Evolutionary conservation across 1,284 basidiomycete genomes (phyloP).

Genomic region (Cystobasidium pallidum): DNA sequence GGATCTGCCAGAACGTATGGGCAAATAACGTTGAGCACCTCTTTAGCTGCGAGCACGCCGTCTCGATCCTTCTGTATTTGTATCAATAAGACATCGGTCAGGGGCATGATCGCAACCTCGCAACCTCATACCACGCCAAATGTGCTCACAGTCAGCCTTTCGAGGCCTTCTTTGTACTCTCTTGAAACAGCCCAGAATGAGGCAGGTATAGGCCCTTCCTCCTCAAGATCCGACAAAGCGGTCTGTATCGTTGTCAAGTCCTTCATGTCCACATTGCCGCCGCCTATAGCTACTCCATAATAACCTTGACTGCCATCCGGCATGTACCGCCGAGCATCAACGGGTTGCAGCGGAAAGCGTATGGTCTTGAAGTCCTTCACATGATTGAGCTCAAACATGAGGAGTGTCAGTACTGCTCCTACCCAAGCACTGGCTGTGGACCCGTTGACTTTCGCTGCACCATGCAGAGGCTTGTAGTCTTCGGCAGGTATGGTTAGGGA

Average conservation of each 20-base stretch:
- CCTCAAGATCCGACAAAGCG: neutral
- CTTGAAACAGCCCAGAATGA: constrained; percentile 5
- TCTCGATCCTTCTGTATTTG: neutral
- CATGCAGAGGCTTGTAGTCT: neutral
- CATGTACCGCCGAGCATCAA: constrained; percentile 16
- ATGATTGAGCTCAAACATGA: neutral
- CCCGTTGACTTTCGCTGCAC: neutral
- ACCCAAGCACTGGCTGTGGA: constrained; percentile 22
- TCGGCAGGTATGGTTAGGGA: neutral
- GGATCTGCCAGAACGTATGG: constrained; percentile 15
- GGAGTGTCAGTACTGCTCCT: constrained; percentile 5
- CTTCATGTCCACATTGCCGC: constrained; percentile 16
- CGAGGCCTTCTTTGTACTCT: constrained; percentile 10
- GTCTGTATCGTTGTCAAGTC: neutral
- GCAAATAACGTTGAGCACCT: neutral
- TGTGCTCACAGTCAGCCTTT: constrained; percentile 8
- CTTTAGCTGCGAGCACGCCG: constrained; percentile 3
- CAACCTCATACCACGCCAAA: too few species aligned
- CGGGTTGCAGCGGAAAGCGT: constrained; percentile 14
- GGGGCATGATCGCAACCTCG: too few species aligned
- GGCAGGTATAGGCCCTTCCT: neutral
- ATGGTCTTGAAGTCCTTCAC: neutral
- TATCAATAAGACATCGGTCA: neutral
- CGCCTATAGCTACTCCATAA: constrained; percentile 16
- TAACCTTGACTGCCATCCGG: neutral